A percentile compares a stretch with the other conserved stretches of the same genome.
Evolutionary conservation across 2,329 filamentous ascomycete genomes (phyloP).

Genomic region (Trichoderma aggressivum): DNA sequence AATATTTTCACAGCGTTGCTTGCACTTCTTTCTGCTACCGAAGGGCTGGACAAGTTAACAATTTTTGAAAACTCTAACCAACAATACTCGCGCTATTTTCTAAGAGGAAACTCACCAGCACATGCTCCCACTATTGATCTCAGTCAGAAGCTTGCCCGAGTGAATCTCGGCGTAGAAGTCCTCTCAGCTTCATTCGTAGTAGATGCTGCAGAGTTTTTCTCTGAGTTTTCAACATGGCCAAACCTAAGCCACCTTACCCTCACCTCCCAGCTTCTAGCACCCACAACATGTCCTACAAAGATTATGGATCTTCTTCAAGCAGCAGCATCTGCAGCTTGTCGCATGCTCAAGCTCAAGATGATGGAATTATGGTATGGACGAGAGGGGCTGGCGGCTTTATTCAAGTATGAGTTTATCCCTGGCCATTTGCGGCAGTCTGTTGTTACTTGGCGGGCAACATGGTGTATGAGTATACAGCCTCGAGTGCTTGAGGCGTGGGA

Average conservation of each 20-base stretch:
- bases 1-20: constrained; percentile 25
- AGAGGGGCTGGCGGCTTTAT: constrained; percentile 26
- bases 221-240: constrained; percentile 28
- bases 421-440: constrained; percentile 21
- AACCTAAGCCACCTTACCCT: constrained; percentile 32
- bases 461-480: constrained; percentile 20
- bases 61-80: constrained; percentile 38
- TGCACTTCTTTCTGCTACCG: constrained; percentile 25
- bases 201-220: constrained; percentile 34
- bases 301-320: constrained; percentile 29
- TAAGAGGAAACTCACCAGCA: constrained; percentile 16
- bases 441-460: constrained; percentile 28
- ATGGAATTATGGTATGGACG: constrained; percentile 35
- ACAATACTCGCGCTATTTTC: constrained; percentile 24
- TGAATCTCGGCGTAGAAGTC: constrained; percentile 29
- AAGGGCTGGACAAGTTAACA: constrained; percentile 28
- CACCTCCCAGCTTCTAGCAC: constrained; percentile 30
- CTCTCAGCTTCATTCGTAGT: constrained; percentile 34
- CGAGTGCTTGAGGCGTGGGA: constrained; percentile 27
- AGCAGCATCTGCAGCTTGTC: constrained; percentile 25
- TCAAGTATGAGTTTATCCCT: constrained; percentile 24
- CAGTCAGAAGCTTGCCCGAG: constrained; percentile 29
- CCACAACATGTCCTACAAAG: constrained; percentile 20
- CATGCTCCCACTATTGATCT: constrained; percentile 24
- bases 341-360: constrained; percentile 31